A percentile compares a stretch with the other conserved stretches of the same genome.
Evolutionary conservation across 2,329 filamentous ascomycete genomes (phyloP).

Genomic region (Colletotrichum filicis): DNA sequence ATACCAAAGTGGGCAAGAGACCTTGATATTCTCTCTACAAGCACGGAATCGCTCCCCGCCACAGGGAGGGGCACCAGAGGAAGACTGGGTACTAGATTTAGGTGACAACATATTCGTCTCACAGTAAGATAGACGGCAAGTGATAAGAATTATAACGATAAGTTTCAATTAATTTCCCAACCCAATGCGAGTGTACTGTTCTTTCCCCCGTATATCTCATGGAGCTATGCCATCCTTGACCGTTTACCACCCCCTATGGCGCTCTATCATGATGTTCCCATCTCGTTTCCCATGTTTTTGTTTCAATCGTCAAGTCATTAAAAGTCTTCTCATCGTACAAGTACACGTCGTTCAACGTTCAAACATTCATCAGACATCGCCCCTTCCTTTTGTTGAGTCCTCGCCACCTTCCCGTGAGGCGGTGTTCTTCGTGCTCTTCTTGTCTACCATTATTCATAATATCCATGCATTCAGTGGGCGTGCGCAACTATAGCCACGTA

Average conservation of each 20-base stretch:
- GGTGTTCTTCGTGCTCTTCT: not conserved
- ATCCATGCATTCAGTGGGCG: conserved; percentile 58
- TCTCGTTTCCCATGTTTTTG: not conserved
- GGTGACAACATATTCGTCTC: not conserved
- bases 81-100: no score
- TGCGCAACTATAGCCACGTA: conserved; percentile 92
- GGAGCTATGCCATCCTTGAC: not conserved
- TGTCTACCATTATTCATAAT: not conserved
- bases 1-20: no score
- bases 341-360: not conserved
- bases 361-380: not conserved
- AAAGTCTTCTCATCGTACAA: conserved; percentile 8
- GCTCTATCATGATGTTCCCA: not conserved
- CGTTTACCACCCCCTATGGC: not conserved
- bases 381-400: not conserved
- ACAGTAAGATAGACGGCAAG: not conserved
- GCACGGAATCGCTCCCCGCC: no score
- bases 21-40: no score
- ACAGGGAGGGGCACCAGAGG: no score
- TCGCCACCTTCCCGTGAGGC: not conserved
- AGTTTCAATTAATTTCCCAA: not conserved
- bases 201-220: not conserved
- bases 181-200: not conserved
- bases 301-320: conserved; percentile 14
- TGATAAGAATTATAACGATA: not conserved